These are phyloP conservation scores for Chrysanthemum lavandulifolium DNA, from an alignment of 129 eudicot genomes.

Conservation along the genomic window DNA sequence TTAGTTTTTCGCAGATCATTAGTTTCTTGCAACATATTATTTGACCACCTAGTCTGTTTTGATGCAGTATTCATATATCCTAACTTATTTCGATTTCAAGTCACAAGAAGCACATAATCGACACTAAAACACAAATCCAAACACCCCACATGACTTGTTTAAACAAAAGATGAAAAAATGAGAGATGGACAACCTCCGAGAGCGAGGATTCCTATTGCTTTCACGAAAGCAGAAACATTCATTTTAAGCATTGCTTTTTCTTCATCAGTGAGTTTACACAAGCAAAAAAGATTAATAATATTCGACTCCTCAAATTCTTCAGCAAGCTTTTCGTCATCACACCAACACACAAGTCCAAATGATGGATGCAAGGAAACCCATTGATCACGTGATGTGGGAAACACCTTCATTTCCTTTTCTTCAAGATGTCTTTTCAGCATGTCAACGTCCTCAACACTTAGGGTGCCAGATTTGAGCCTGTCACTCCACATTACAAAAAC, in stretches of 20 bases:
- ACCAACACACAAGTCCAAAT: slow-evolving; percentile 72
- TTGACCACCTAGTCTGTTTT: background rate
- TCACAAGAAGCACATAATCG: no score
- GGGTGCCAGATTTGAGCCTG: slow-evolving; percentile 52
- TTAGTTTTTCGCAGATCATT: no score
- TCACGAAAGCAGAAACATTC: slow-evolving; percentile 51
- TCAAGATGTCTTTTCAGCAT: slow-evolving; percentile 54
- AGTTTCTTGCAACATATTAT: no score
- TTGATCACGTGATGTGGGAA: slow-evolving; percentile 71
- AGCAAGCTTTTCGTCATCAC: no score
- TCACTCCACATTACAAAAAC: slow-evolving; percentile 63
- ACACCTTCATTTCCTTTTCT: slow-evolving; percentile 54
- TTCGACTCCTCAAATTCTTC: no score
- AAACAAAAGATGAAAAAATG: background rate
- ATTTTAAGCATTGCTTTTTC: slow-evolving; percentile 45
- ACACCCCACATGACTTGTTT: no score
- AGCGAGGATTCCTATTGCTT: slow-evolving; percentile 61
- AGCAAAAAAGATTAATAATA: slow-evolving; percentile 61
- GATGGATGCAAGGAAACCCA: slow-evolving; percentile 90
- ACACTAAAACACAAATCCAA: no score
- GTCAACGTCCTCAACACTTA: slow-evolving; percentile 56
- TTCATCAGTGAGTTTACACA: slow-evolving; percentile 56
- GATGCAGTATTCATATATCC: background rate
- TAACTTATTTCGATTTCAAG: no score
- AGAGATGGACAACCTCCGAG: slow-evolving; percentile 52